Evolutionary conservation across 805 yeast species (phyloP).

Genomic region (Scheffersomyces stipitis): DNA sequence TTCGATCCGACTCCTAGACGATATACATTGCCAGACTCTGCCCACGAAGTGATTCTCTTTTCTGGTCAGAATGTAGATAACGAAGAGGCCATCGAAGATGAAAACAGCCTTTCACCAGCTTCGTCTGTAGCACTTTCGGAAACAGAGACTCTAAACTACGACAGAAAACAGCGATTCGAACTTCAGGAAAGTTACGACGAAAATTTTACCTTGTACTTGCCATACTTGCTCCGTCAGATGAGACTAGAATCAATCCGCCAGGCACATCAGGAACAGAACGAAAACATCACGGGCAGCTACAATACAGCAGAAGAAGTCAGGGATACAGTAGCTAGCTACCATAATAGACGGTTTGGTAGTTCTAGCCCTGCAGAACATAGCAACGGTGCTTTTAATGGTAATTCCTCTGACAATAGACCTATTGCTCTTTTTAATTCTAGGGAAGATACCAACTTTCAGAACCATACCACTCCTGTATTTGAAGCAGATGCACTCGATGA

Average conservation of each 20-base stretch:
- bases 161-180: slow-evolving; percentile 23
- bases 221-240: slow-evolving; percentile 33
- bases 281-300: not conserved
- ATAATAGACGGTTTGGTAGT: not conserved
- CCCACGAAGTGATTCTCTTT: too few species aligned
- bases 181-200: slow-evolving; percentile 37
- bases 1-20: too few species aligned
- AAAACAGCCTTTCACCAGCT: not conserved
- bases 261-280: slow-evolving; percentile 3
- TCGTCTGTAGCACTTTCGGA: slow-evolving; percentile 33
- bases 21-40: too few species aligned
- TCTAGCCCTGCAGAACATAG: too few species aligned
- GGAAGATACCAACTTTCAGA: too few species aligned
- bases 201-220: slow-evolving; percentile 39
- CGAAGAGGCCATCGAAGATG: not conserved
- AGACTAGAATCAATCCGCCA: too few species aligned
- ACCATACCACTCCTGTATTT: not conserved
- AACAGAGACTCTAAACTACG: slow-evolving; percentile 31
- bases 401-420: not conserved
- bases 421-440: not conserved
- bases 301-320: not conserved
- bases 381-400: not conserved
- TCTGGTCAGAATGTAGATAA: too few species aligned
- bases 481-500: slow-evolving; percentile 10
- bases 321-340: not conserved